A percentile compares a stretch with the other conserved stretches of the same genome.
phyloP scores from a whole-genome alignment of 2,329 filamentous ascomycete species.

The Paecilomyces formosus region DNA sequence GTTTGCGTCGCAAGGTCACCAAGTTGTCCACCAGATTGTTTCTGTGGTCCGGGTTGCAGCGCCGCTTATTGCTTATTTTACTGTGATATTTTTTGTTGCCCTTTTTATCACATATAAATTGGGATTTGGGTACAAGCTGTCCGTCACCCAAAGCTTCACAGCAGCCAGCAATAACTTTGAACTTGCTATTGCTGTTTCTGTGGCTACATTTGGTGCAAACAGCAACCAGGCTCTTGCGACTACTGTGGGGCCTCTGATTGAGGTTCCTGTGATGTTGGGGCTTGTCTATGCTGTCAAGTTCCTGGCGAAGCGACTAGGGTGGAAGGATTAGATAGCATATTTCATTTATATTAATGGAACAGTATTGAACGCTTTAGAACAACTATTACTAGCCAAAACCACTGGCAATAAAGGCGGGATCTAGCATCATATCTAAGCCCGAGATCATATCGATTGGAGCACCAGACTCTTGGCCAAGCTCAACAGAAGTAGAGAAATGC shows the following conservation, averaged over 20 bases:
- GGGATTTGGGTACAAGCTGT: slow-evolving; percentile 65
- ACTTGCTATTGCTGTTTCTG: slow-evolving; percentile 78
- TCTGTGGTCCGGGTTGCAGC: slow-evolving; percentile 74
- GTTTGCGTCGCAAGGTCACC: slow-evolving; percentile 71
- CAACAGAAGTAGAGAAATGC: no score
- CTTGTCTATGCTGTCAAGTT: slow-evolving; percentile 67
- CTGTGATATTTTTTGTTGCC: slow-evolving; percentile 64
- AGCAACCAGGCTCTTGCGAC: slow-evolving; percentile 75
- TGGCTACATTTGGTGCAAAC: slow-evolving; percentile 69
- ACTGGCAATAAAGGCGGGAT: no score
- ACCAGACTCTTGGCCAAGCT: no score
- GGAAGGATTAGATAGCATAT: no score
- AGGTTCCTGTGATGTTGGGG: slow-evolving; percentile 72
- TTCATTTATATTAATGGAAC: not conserved
- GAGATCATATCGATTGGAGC: no score
- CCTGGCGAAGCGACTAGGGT: not conserved
- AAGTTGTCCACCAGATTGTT: slow-evolving; percentile 75
- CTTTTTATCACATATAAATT: slow-evolving; percentile 43
- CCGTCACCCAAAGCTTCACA: slow-evolving; percentile 74
- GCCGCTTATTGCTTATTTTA: slow-evolving; percentile 75
- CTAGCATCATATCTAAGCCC: no score
- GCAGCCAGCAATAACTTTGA: slow-evolving; percentile 93
- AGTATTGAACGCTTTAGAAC: no score
- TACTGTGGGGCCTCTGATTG: slow-evolving; percentile 78
- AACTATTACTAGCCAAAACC: no score